These are phyloP conservation scores for Xenoacremonium recifei DNA, from an alignment of 2,329 filamentous ascomycete species.

Conservation along the genomic window DNA sequence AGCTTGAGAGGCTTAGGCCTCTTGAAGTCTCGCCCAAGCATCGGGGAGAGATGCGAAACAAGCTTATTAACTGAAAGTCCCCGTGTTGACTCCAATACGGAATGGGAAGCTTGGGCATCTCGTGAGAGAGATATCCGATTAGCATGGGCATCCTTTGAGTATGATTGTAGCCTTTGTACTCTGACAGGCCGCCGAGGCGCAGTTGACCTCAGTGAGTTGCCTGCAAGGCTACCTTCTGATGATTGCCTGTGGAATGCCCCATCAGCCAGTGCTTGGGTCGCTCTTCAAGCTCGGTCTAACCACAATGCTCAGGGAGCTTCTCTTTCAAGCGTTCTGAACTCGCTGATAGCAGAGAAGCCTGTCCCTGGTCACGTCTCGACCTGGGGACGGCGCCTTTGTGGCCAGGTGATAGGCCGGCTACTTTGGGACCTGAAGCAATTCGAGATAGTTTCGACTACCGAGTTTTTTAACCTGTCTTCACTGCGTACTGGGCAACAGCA, in stretches of 20 bases:
- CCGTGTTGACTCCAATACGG: conserved; percentile 1
- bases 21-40: conserved; percentile 17
- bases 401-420: conserved; percentile 28
- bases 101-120: conserved; percentile 25
- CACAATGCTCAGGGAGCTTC: conserved; percentile 5
- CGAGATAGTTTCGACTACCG: conserved; percentile 23
- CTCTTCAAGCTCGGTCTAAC: conserved; percentile 15
- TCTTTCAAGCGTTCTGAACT: conserved; percentile 6
- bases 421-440: conserved; percentile 30
- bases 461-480: conserved; percentile 24
- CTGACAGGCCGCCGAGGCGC: conserved; percentile 27
- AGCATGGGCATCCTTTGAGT: conserved; percentile 32
- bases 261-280: conserved; percentile 25
- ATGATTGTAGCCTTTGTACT: conserved; percentile 31
- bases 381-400: conserved; percentile 29
- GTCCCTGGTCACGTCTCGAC: conserved; percentile 15
- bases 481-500: conserved; percentile 22
- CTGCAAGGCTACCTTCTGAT: conserved; percentile 24
- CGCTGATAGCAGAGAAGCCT: conserved; percentile 4
- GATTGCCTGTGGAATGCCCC: conserved; percentile 30
- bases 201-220: conserved; percentile 29
- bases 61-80: not conserved
- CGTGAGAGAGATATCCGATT: conserved; percentile 23
- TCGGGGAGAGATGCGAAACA: conserved; percentile 5
- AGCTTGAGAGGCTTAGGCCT: conserved; percentile 27